phyloP scores from a whole-genome alignment of 495 filamentous ascomycete genomes.

The Hyaloscypha hepaticicola region DNA sequence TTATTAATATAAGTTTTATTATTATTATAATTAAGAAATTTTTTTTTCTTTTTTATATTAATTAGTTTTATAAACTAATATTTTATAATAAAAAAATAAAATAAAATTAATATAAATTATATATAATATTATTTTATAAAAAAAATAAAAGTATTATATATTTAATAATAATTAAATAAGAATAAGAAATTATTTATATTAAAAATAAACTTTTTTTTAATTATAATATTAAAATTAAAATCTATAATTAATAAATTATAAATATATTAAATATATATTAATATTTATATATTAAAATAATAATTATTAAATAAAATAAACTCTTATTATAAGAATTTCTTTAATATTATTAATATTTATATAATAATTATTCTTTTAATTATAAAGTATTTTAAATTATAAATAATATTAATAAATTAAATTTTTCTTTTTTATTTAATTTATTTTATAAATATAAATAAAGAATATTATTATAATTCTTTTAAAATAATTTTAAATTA shows the following conservation, averaged over 20 bases:
- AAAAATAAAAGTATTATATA: too few relatives aligned
- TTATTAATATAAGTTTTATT: too few relatives aligned
- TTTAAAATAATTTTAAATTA: conserved; percentile 29
- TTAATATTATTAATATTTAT: conserved; percentile 32
- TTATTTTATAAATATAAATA: conserved; percentile 29
- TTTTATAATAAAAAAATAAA: neutral
- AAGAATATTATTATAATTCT: conserved; percentile 34
- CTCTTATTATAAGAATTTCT: conserved; percentile 38
- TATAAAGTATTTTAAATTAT: conserved; percentile 33
- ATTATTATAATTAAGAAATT: too few relatives aligned
- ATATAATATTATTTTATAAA: too few relatives aligned
- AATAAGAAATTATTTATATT: neutral
- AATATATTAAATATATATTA: conserved; percentile 29
- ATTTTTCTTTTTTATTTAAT: conserved; percentile 26
- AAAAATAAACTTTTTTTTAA: conserved; percentile 33
- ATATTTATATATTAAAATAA: conserved; percentile 1
- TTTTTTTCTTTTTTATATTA: too few relatives aligned
- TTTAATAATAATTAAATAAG: too few relatives aligned
- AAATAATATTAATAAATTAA: conserved; percentile 30
- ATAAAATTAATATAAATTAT: conserved; percentile 12
- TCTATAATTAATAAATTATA: conserved; percentile 30
- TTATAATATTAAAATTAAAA: conserved; percentile 31
- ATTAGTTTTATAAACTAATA: too few relatives aligned
- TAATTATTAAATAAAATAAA: conserved; percentile 19
- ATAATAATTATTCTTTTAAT: conserved; percentile 24